Percentiles rank a stretch among this genome's conserved stretches.
Evolutionary conservation across 257 asterid genomes (phyloP).

Genomic region (Eustoma russellianum): DNA sequence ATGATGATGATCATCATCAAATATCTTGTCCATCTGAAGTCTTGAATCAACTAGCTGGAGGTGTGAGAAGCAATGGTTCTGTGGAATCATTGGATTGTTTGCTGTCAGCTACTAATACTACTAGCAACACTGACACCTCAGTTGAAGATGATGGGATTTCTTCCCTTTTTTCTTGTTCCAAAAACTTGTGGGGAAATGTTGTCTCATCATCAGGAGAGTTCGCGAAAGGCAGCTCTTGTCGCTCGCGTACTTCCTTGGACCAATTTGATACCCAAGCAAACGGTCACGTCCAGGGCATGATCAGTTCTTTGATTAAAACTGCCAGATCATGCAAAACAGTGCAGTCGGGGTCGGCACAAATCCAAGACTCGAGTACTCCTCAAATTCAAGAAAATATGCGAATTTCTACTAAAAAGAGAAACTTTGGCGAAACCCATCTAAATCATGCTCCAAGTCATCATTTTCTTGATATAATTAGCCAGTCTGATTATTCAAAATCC

Average conservation of each 20-base stretch:
- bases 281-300: too few relatives aligned
- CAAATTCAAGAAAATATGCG: neutral
- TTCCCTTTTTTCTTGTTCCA: constrained; percentile 41
- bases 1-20: constrained; percentile 11
- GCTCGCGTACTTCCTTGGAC: constrained; percentile 9
- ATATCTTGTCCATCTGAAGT: constrained; percentile 10
- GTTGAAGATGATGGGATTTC: constrained; percentile 64
- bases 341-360: too few relatives aligned
- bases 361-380: too few relatives aligned
- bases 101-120: constrained; percentile 51
- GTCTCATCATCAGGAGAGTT: constrained; percentile 16
- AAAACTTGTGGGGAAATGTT: constrained; percentile 22
- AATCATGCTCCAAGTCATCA: constrained; percentile 3
- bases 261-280: constrained; percentile 4
- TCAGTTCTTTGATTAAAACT: too few relatives aligned
- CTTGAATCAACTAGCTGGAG: constrained; percentile 11
- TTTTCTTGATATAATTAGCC: constrained; percentile 10
- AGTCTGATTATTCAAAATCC: constrained; percentile 9
- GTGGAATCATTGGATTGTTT: constrained; percentile 63
- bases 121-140: constrained; percentile 41
- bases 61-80: constrained; percentile 17
- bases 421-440: constrained; percentile 8
- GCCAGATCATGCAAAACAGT: too few relatives aligned
- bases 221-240: constrained; percentile 1
- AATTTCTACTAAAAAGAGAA: constrained; percentile 27